Percentiles rank a stretch among this genome's conserved stretches.
phyloP scores from a whole-genome alignment of 345 rosid species.

The Raphanus sativus region DNA sequence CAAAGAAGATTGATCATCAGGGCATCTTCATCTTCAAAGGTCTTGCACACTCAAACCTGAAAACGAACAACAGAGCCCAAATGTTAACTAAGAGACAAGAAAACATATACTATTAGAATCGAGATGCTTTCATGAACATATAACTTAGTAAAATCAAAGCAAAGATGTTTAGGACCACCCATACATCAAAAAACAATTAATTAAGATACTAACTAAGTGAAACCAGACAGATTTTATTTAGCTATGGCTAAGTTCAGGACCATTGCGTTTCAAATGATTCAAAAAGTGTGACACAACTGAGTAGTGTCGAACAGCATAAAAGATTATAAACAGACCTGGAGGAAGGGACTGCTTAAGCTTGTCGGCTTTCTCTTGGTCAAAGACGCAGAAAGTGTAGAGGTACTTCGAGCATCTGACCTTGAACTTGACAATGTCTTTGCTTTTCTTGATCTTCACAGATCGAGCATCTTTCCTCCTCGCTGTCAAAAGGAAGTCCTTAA shows the following conservation, averaged over 20 bases:
- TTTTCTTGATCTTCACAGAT: conserved; percentile 87
- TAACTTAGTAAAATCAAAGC: background rate
- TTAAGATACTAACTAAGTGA: too few relatives aligned
- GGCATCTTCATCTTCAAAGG: conserved; percentile 46
- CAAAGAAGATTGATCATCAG: background rate
- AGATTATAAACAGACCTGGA: conserved; percentile 52
- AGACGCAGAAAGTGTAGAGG: conserved; percentile 85
- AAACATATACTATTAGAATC: background rate
- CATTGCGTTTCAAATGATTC: background rate
- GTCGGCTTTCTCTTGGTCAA: conserved; percentile 86
- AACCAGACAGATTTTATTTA: too few relatives aligned
- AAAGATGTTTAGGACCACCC: background rate
- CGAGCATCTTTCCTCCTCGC: conserved; percentile 95
- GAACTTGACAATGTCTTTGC: conserved; percentile 81
- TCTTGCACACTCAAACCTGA: conserved; percentile 88
- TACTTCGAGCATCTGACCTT: conserved; percentile 93
- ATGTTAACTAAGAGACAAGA: background rate
- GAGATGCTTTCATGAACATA: background rate
- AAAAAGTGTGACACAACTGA: too few relatives aligned
- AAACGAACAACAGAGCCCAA: background rate
- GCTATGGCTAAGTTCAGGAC: too few relatives aligned
- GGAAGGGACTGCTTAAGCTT: conserved; percentile 97
- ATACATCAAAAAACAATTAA: too few relatives aligned
- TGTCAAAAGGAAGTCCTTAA: conserved; percentile 92
- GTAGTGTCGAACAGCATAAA: too few relatives aligned